These are phyloP conservation scores for Pelargonium nanum DNA, from an alignment of 345 rosid genomes.

Conservation along the genomic window DNA sequence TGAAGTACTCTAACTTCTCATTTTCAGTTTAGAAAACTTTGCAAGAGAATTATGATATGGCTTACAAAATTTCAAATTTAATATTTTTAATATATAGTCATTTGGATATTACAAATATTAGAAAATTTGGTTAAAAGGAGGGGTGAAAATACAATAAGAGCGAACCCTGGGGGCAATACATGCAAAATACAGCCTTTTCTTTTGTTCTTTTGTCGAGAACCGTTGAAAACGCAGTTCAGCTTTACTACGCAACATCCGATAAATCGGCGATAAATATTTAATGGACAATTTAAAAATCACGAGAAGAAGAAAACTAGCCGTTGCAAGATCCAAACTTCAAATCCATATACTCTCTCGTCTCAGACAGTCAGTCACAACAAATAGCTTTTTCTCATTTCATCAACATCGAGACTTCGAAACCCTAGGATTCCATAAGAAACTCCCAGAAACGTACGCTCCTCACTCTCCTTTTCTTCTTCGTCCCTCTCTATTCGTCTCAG, in stretches of 20 bases:
- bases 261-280: slow-evolving; percentile 10
- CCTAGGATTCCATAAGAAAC: background rate
- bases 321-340: slow-evolving; percentile 20
- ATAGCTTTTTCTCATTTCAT: slow-evolving; percentile 9
- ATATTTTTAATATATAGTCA: too few species aligned
- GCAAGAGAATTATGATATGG: too few species aligned
- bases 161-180: background rate
- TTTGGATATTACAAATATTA: too few species aligned
- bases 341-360: background rate
- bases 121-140: too few species aligned
- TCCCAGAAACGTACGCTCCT: background rate
- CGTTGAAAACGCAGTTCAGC: too few species aligned
- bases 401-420: background rate
- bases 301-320: slow-evolving; percentile 27
- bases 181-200: background rate
- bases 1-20: too few species aligned
- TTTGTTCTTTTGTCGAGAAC: background rate
- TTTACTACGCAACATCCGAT: background rate
- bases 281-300: background rate
- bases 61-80: too few species aligned
- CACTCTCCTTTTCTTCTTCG: background rate
- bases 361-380: background rate
- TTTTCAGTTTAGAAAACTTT: too few species aligned
- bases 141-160: background rate
- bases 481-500: background rate